Evolutionary conservation across 2,329 filamentous ascomycete species (phyloP).

Genomic region (Aureobasidium sp.): DNA sequence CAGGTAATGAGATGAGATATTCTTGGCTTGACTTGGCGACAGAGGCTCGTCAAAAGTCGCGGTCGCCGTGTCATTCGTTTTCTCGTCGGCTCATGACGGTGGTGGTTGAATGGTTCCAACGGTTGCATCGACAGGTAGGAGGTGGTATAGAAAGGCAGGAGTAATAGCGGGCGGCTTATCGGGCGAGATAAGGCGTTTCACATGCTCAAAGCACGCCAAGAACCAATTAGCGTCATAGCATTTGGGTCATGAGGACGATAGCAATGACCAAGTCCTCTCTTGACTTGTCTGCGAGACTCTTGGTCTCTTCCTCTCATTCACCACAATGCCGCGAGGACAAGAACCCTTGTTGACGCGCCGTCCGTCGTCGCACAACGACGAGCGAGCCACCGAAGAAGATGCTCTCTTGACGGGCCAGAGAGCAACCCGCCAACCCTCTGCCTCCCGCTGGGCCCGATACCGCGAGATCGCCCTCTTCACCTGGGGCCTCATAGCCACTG

Average conservation of each 20-base stretch:
- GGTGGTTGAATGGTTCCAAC: not conserved
- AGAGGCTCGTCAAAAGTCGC: not conserved
- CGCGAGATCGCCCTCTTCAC: constrained; percentile 69
- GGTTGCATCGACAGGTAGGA: not conserved
- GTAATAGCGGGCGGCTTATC: not conserved
- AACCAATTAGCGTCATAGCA: not conserved
- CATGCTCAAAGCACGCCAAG: not conserved
- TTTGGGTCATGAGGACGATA: constrained; percentile 3
- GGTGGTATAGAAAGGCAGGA: not conserved
- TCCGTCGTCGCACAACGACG: constrained; percentile 50
- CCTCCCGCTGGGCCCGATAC: constrained; percentile 51
- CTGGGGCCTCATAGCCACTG: constrained; percentile 78
- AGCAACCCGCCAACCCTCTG: constrained; percentile 23
- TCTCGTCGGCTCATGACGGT: not conserved
- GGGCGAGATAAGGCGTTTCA: not conserved
- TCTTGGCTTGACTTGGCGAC: not conserved
- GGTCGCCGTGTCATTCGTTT: not conserved
- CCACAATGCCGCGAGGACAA: constrained; percentile 35
- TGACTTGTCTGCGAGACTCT: not conserved
- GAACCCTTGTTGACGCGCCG: constrained; percentile 50
- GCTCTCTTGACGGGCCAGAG: constrained; percentile 53
- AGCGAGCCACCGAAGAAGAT: constrained; percentile 51
- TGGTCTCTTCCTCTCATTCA: no score
- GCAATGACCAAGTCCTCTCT: not conserved
- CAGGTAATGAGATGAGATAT: not conserved